Percentiles rank a stretch among this genome's conserved stretches.
phyloP scores from a whole-genome alignment of 441 rosid species.

The Cnidoscolus chayamansa region DNA sequence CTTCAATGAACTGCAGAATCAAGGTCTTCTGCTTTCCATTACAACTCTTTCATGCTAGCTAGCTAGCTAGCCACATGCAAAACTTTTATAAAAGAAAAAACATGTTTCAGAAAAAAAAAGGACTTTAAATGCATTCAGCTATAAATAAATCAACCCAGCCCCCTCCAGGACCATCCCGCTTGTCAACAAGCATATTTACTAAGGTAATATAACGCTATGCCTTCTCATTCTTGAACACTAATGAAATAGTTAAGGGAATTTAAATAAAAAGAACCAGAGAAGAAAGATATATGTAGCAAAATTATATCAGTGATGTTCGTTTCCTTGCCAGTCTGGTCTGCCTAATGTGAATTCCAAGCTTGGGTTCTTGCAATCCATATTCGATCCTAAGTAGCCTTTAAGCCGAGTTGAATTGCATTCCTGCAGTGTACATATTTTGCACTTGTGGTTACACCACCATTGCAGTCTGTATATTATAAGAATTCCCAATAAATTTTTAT shows the following conservation, averaged over 20 bases:
- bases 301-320: constrained; percentile 32
- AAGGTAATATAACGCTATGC: constrained; percentile 1
- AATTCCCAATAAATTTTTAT: neutral
- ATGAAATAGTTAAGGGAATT: neutral
- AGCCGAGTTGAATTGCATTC: constrained; percentile 27
- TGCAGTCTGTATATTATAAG: neutral
- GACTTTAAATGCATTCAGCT: neutral
- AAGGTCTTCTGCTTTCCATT: neutral
- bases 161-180: neutral
- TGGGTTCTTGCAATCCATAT: constrained; percentile 46
- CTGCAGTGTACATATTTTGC: constrained; percentile 26
- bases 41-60: neutral
- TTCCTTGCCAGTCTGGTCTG: constrained; percentile 69
- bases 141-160: neutral
- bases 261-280: constrained; percentile 7
- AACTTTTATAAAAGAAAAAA: neutral
- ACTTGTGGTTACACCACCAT: no score
- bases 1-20: no score
- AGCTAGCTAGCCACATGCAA: neutral
- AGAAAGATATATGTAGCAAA: neutral
- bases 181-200: neutral
- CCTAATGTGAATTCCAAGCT: constrained; percentile 79
- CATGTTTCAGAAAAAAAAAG: neutral
- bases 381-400: constrained; percentile 29
- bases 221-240: constrained; percentile 18